phyloP scores from a whole-genome alignment of 345 rosid species.

The Limnanthes douglasii region DNA sequence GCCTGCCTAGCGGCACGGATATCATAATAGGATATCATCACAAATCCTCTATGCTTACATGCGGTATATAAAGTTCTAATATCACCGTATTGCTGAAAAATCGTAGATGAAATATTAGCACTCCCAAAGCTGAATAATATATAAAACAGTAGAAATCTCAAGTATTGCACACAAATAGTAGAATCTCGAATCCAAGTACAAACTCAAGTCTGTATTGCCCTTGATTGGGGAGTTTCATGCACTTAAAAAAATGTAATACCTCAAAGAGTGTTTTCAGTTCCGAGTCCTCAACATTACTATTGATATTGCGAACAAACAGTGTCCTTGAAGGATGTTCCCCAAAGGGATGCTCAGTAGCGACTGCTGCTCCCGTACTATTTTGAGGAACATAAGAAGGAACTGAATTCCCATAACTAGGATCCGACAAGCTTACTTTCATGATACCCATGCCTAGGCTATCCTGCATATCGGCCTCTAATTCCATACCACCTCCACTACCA shows the following conservation, averaged over 20 bases:
- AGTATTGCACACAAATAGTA: background rate
- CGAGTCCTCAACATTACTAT: constrained; percentile 57
- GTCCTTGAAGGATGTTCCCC: constrained; percentile 85
- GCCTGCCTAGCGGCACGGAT: constrained; percentile 74
- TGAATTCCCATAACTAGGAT: constrained; percentile 28
- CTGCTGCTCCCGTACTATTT: constrained; percentile 40
- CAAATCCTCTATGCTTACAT: constrained; percentile 71
- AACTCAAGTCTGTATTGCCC: background rate
- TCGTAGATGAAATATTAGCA: background rate
- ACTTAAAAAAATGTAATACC: constrained; percentile 18
- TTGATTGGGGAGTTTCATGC: background rate
- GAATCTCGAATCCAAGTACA: constrained; percentile 2
- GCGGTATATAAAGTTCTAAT: constrained; percentile 66
- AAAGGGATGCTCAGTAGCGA: constrained; percentile 69
- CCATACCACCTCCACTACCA: constrained; percentile 70
- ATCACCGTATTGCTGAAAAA: constrained; percentile 53
- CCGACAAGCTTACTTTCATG: constrained; percentile 29
- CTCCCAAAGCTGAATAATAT: background rate
- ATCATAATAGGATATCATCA: constrained; percentile 73
- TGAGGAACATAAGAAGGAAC: constrained; percentile 21
- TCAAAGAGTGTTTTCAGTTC: constrained; percentile 47
- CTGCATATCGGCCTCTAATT: constrained; percentile 32
- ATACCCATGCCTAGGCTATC: constrained; percentile 28
- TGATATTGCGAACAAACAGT: constrained; percentile 60
- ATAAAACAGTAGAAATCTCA: background rate